A percentile compares a stretch with the other conserved stretches of the same genome.
These are phyloP conservation scores for Mortierella claussenii DNA, from an alignment of 192 early-diverging fungal species.

Conservation along the genomic window DNA sequence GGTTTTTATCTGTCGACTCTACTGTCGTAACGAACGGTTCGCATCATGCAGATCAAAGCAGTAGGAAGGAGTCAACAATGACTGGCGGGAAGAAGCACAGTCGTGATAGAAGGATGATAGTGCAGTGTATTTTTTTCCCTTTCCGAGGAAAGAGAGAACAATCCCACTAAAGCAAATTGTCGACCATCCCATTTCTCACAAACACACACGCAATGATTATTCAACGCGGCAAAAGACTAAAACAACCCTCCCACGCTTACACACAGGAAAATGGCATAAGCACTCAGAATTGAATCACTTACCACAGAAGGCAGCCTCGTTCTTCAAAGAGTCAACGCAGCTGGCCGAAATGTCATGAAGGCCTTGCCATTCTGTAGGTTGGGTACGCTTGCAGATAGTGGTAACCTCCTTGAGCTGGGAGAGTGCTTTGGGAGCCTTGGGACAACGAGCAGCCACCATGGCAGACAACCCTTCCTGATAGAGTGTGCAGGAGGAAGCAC, in stretches of 20 bases:
- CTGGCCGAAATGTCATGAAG: slow-evolving; percentile 2
- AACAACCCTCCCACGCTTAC: not conserved
- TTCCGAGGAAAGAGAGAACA: not conserved
- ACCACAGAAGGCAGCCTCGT: slow-evolving; percentile 37
- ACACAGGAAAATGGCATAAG: not conserved
- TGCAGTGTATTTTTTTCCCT: not conserved
- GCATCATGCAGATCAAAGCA: too few species aligned
- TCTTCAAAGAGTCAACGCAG: slow-evolving; percentile 25
- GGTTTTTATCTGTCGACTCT: too few species aligned
- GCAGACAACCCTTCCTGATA: slow-evolving; percentile 13
- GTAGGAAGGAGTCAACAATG: too few species aligned
- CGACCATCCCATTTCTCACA: not conserved
- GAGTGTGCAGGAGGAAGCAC: slow-evolving; percentile 20
- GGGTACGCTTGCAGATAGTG: slow-evolving; percentile 7
- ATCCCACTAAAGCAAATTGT: not conserved
- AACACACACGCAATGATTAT: not conserved
- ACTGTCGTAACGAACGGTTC: too few species aligned
- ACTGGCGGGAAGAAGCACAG: too few species aligned
- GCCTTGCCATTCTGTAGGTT: not conserved
- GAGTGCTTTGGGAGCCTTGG: not conserved
- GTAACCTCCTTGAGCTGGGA: not conserved
- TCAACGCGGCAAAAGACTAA: not conserved
- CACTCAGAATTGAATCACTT: slow-evolving; percentile 6
- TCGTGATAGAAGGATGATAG: too few species aligned
- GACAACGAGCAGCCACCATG: slow-evolving; percentile 13